These are phyloP conservation scores for Middelhovenomyces tepae DNA, from an alignment of 805 yeast species.

Conservation along the genomic window DNA sequence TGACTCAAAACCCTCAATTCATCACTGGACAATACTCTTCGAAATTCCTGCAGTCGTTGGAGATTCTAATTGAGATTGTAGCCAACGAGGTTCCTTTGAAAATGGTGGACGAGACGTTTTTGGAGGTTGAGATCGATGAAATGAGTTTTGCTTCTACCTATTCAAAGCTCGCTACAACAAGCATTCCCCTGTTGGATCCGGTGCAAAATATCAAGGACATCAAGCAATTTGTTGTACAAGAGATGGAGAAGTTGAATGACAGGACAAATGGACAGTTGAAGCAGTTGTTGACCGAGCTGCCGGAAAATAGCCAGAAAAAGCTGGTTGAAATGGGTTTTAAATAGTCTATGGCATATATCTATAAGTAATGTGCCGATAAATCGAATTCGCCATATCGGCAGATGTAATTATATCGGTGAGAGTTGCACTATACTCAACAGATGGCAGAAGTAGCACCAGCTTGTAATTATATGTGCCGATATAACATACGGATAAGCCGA, in stretches of 20 bases:
- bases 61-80: constrained; percentile 35
- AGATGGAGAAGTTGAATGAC: constrained; percentile 13
- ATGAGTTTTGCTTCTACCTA: constrained; percentile 80
- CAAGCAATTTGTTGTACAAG: constrained; percentile 18
- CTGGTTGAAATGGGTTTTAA: constrained; percentile 12
- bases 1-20: constrained; percentile 30
- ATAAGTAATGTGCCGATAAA: not conserved
- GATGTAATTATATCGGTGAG: not conserved
- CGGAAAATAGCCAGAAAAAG: constrained; percentile 12
- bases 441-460: not conserved
- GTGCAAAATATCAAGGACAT: constrained; percentile 37
- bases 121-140: constrained; percentile 50
- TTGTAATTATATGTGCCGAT: not conserved
- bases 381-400: not conserved
- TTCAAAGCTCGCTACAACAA: constrained; percentile 61
- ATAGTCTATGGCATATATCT: constrained; percentile 1
- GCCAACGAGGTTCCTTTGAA: constrained; percentile 33
- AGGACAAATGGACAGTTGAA: constrained; percentile 11
- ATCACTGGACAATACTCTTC: constrained; percentile 36
- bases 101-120: constrained; percentile 12
- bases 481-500: not conserved
- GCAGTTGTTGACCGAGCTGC: constrained; percentile 12
- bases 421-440: not conserved
- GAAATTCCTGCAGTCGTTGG: constrained; percentile 36
- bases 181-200: constrained; percentile 62